Percentiles rank a stretch among this genome's conserved stretches.
These are phyloP conservation scores for Mangifera indica DNA, from an alignment of 345 rosid species.

Conservation along the genomic window DNA sequence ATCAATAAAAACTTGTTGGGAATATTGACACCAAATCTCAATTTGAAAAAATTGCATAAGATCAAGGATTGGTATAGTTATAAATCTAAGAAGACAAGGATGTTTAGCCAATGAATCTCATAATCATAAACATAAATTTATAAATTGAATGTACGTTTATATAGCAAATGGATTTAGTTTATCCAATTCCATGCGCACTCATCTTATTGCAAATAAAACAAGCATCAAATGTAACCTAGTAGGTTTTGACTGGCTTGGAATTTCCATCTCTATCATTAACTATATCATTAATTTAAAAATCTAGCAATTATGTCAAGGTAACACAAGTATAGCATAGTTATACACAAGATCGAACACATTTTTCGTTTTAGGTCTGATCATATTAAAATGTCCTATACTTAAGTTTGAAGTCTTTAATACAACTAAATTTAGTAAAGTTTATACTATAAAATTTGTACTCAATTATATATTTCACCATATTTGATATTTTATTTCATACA, in stretches of 20 bases:
- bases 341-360: no score
- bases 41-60: background rate
- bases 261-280: background rate
- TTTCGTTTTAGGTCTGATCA: no score
- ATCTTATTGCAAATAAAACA: background rate
- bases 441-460: background rate
- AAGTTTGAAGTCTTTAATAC: background rate
- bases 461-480: background rate
- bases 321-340: no score
- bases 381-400: background rate
- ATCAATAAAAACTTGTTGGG: background rate
- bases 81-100: background rate
- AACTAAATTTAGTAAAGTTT: background rate
- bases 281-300: background rate
- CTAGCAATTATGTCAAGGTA: background rate
- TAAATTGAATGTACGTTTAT: background rate
- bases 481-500: background rate
- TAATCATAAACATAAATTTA: background rate
- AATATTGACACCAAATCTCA: background rate
- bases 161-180: background rate
- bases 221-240: background rate
- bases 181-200: background rate
- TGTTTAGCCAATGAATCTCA: background rate
- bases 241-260: background rate
- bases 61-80: background rate